These are phyloP conservation scores for Penicillium angulare DNA, from an alignment of 495 filamentous ascomycete genomes.

Conservation along the genomic window DNA sequence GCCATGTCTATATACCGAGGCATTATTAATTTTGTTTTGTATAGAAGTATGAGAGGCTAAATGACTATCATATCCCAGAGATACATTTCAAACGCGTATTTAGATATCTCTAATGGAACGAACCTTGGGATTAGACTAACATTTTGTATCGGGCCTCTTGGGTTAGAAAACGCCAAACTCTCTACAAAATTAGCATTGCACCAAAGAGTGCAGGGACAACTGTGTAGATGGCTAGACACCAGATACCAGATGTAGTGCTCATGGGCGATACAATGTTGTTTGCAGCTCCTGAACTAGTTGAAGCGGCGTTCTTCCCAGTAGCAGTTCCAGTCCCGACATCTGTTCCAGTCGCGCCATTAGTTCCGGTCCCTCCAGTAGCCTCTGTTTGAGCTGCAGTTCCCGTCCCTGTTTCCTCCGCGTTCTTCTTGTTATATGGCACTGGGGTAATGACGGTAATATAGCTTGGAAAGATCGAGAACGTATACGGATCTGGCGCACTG, in stretches of 20 bases:
- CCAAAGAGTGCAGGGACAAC: background rate
- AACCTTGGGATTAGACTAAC: too few species aligned
- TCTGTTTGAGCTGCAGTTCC: background rate
- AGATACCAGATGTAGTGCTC: background rate
- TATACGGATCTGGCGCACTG: constrained; percentile 1
- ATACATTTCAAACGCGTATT: too few species aligned
- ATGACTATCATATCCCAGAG: too few species aligned
- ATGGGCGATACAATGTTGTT: background rate
- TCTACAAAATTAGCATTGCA: background rate
- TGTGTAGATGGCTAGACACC: background rate
- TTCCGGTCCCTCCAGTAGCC: background rate
- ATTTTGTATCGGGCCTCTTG: too few species aligned
- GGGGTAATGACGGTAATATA: constrained; percentile 1
- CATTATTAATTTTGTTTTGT: too few species aligned
- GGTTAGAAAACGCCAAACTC: background rate
- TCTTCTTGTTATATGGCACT: constrained; percentile 1
- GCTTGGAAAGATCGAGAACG: constrained; percentile 1
- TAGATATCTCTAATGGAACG: too few species aligned
- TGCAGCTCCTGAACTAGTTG: background rate
- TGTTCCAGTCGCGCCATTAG: background rate
- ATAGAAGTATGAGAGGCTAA: too few species aligned
- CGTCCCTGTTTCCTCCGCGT: background rate
- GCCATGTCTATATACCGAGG: too few species aligned
- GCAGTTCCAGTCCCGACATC: background rate
- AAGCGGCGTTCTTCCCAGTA: background rate